Conservation (phyloP, 2,329 filamentous ascomycete genomes). For the Penicillium sclerotiorum region DNA sequence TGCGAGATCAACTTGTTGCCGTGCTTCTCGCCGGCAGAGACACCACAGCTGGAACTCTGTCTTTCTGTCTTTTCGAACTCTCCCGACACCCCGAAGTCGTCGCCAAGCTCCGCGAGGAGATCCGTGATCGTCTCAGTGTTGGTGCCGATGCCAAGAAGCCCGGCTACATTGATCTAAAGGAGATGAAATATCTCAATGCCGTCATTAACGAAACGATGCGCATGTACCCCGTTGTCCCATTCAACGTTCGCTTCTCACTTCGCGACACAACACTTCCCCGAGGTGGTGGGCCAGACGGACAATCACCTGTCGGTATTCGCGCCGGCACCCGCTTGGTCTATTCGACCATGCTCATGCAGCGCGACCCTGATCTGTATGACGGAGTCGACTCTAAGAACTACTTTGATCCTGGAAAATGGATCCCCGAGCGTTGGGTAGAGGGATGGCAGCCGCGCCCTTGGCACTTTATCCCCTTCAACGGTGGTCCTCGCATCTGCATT, state of each 20-base stretch:
- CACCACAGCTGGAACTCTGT: slow-evolving; percentile 80
- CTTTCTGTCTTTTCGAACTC: slow-evolving; percentile 82
- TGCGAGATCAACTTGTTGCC: slow-evolving; percentile 82
- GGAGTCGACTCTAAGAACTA: slow-evolving; percentile 38
- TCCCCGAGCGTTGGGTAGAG: slow-evolving; percentile 55
- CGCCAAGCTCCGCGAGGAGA: slow-evolving; percentile 71
- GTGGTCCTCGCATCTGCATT: slow-evolving; percentile 58
- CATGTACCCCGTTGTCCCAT: slow-evolving; percentile 76
- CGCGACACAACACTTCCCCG: slow-evolving; percentile 73
- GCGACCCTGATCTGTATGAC: slow-evolving; percentile 53
- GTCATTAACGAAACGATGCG: slow-evolving; percentile 77
- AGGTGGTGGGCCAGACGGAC: slow-evolving; percentile 57
- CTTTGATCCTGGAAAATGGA: slow-evolving; percentile 48
- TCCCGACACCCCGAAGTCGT: slow-evolving; percentile 69
- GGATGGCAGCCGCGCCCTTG: slow-evolving; percentile 56
- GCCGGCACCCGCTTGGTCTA: slow-evolving; percentile 54
- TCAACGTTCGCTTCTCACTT: slow-evolving; percentile 74
- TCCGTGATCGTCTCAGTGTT: slow-evolving; percentile 67
- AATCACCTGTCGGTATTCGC: slow-evolving; percentile 48
- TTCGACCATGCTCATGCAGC: slow-evolving; percentile 57
- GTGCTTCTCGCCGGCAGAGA: slow-evolving; percentile 81
- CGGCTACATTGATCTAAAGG: slow-evolving; percentile 80
- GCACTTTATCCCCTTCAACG: slow-evolving; percentile 60
- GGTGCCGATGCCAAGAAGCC: slow-evolving; percentile 51
- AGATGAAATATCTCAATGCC: slow-evolving; percentile 77